Evolutionary conservation across 352 stramenopile species (phyloP), one percentile per base, ranked within the genome.

Genomic region (Globisporangium emineosum): DNA sequence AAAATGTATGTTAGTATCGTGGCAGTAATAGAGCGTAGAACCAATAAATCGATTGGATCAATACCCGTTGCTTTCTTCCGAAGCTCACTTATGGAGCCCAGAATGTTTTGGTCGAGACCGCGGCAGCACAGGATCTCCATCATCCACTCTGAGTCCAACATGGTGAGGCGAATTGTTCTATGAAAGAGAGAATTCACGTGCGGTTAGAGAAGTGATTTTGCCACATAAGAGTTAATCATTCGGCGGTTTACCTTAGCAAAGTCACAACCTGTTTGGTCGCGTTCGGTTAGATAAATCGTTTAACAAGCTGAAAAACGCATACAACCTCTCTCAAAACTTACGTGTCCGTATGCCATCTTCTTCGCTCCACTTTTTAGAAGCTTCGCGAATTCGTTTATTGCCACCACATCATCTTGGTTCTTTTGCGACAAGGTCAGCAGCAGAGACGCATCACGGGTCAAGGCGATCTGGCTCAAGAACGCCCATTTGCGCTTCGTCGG

Each of bases 301-400:
- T 5, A 29, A n/a, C 13, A 42, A 23, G 13, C 53, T 35, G 54
- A 21, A 21, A 33, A 35, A 10, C 9, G 5, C 21, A 19, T 8
- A 17, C 9, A 3, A 52, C 6, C 33, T 15, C 12, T 9, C 1
- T 13, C 56, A 52, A 23, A 3, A 50, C 66, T 13, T 65, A 74
- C 71, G 59, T 75, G 68, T 5, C 66, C 49, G 21, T 63, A 59
- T 13, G 69, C 60, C 30, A 2, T 13, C 30, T 73, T 75, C 51
- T 68, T 71, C 17, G 60, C 55, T 54, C 72, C 65, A 8, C 13
- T 42, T 15, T 58, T 23, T 17, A 75, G 23, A 17, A 75, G 47
- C 33, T 68, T 68, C 52, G 62, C 33, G 15, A 75, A 43, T 43
- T 5, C 52, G 17, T 60, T 32, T 15, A 66, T 29, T 9, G 61